These are phyloP conservation scores for Macrophomina pseudophaseolina DNA, from an alignment of 2,329 filamentous ascomycete species.

Conservation along the genomic window DNA sequence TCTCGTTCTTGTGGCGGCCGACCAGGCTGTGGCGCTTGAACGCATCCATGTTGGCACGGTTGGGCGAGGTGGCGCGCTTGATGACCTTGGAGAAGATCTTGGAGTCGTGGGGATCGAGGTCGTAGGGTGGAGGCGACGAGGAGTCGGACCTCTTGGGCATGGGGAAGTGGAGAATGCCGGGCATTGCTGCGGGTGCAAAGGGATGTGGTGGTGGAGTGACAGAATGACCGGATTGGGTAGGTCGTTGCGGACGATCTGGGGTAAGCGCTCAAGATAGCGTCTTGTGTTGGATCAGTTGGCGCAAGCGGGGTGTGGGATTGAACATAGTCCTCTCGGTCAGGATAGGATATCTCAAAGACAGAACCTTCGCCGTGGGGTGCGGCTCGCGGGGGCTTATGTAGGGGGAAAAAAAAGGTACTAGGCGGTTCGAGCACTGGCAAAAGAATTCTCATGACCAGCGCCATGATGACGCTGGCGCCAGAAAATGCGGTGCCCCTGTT, in stretches of 20 bases:
- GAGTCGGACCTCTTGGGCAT: slow-evolving; percentile 19
- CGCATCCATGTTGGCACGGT: slow-evolving; percentile 39
- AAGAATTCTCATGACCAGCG: slow-evolving; percentile 24
- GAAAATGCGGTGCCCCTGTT: slow-evolving; percentile 11
- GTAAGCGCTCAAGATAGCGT: slow-evolving; percentile 20
- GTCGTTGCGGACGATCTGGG: slow-evolving; percentile 18
- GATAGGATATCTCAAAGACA: neutral
- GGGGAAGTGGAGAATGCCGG: slow-evolving; percentile 27
- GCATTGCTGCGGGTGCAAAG: slow-evolving; percentile 1
- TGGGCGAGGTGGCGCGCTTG: slow-evolving; percentile 26
- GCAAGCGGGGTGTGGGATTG: slow-evolving; percentile 12
- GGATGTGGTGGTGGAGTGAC: neutral
- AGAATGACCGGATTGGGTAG: slow-evolving; percentile 16
- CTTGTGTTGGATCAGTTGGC: slow-evolving; percentile 25
- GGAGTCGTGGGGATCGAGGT: slow-evolving; percentile 9
- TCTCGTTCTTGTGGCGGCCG: slow-evolving; percentile 36
- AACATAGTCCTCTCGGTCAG: slow-evolving; percentile 23
- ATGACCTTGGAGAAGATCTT: slow-evolving; percentile 26
- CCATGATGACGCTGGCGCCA: slow-evolving; percentile 21
- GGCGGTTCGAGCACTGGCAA: slow-evolving; percentile 8
- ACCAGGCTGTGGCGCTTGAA: slow-evolving; percentile 44
- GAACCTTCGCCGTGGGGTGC: neutral
- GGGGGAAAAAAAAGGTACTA: slow-evolving; percentile 2
- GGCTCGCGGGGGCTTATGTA: slow-evolving; percentile 25
- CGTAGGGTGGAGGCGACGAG: slow-evolving; percentile 25